These are phyloP conservation scores for Alnus glutinosa DNA, from an alignment of 306 rosid genomes.

Conservation along the genomic window DNA sequence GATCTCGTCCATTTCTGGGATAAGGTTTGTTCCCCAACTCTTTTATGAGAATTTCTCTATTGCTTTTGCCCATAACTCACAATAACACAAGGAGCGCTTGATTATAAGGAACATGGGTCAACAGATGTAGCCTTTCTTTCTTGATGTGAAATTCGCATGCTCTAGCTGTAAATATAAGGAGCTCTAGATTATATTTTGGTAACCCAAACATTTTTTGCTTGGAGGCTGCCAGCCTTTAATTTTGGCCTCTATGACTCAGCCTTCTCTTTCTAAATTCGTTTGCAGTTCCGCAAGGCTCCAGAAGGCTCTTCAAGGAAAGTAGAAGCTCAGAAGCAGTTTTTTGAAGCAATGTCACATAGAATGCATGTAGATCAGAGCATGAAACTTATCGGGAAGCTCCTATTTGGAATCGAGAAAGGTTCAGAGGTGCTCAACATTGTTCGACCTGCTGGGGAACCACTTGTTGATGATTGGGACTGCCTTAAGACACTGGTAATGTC, in stretches of 20 bases:
- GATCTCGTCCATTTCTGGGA: constrained; percentile 97
- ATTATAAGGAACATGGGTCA: not conserved
- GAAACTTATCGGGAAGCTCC: constrained; percentile 69
- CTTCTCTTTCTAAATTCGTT: constrained; percentile 24
- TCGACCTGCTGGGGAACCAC: constrained; percentile 67
- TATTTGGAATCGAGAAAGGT: constrained; percentile 82
- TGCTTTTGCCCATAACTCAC: constrained; percentile 6
- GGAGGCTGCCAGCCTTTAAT: not conserved
- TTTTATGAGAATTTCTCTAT: constrained; percentile 4
- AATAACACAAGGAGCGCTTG: not conserved
- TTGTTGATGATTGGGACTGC: constrained; percentile 90
- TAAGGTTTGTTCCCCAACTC: constrained; percentile 53
- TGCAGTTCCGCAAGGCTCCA: constrained; percentile 83
- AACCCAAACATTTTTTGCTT: not conserved
- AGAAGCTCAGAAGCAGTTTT: constrained; percentile 73
- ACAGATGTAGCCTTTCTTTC: not conserved
- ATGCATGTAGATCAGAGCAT: constrained; percentile 75
- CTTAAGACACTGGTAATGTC: constrained; percentile 66
- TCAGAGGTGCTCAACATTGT: constrained; percentile 53
- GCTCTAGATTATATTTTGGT: not conserved
- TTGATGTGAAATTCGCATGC: not conserved
- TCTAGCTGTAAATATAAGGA: not conserved
- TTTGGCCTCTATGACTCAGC: constrained; percentile 7
- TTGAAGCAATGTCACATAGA: constrained; percentile 91
- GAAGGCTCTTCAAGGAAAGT: constrained; percentile 73